Percentiles rank a stretch among this genome's conserved stretches.
Evolutionary conservation across 2,329 filamentous ascomycete genomes (phyloP).

Genomic region (Paecilomyces dactylethromorphus): DNA sequence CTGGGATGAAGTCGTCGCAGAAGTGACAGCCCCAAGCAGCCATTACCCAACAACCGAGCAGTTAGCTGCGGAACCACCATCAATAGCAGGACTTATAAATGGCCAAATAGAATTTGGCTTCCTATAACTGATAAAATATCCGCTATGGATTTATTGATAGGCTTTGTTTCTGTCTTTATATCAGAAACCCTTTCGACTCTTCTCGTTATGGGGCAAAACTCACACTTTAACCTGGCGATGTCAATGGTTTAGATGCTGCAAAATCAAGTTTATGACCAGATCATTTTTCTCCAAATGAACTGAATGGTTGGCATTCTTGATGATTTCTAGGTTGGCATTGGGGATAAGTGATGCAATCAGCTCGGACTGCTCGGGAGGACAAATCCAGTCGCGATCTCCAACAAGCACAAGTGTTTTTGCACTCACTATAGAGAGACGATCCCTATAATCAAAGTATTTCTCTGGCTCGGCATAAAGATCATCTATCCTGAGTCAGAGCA

Average conservation of each 20-base stretch:
- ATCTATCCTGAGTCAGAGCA: not conserved
- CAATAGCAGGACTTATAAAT: not conserved
- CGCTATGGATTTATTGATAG: not conserved
- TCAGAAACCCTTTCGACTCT: too few relatives aligned
- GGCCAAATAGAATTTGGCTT: not conserved
- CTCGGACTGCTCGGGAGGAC: slow-evolving; percentile 18
- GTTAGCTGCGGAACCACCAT: not conserved
- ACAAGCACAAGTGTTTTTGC: slow-evolving; percentile 32
- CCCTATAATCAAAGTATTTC: slow-evolving; percentile 16
- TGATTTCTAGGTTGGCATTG: not conserved
- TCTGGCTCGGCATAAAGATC: not conserved
- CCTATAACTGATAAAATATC: not conserved
- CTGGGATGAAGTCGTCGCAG: not conserved
- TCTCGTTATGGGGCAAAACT: too few relatives aligned
- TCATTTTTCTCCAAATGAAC: not conserved
- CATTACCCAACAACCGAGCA: not conserved
- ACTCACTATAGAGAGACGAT: slow-evolving; percentile 19
- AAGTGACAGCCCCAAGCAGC: not conserved
- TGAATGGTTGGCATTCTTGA: not conserved
- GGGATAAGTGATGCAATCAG: slow-evolving; percentile 2
- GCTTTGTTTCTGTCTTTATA: not conserved
- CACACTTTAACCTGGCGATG: not conserved
- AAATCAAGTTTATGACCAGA: not conserved
- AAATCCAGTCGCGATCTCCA: slow-evolving; percentile 37
- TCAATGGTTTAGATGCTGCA: not conserved